These are phyloP conservation scores for Populus alba DNA, from an alignment of 345 rosid genomes.

Conservation along the genomic window DNA sequence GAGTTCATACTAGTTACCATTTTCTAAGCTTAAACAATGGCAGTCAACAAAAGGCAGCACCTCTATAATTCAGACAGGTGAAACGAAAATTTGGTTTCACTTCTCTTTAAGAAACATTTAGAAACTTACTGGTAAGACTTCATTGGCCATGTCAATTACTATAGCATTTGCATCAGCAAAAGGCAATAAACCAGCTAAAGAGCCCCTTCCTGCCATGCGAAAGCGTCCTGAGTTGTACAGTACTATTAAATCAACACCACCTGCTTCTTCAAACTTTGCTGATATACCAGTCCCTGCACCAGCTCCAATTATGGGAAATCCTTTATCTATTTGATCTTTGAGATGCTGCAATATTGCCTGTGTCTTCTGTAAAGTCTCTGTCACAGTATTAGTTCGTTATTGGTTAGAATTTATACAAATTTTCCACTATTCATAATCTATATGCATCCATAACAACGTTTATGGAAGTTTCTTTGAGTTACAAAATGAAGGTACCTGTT, in stretches of 20 bases:
- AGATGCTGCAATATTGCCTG: constrained; percentile 57
- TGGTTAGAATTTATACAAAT: constrained; percentile 10
- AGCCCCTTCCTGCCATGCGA: constrained; percentile 98
- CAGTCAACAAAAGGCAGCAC: too few relatives aligned
- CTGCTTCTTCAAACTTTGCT: constrained; percentile 97
- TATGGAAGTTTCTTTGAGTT: neutral
- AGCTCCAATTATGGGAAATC: constrained; percentile 85
- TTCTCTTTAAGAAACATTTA: neutral
- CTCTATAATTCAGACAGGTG: neutral
- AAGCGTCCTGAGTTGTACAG: constrained; percentile 93
- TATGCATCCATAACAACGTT: neutral
- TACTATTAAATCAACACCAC: constrained; percentile 86
- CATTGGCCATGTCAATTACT: constrained; percentile 91
- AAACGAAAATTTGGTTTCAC: neutral
- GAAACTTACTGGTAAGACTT: constrained; percentile 81
- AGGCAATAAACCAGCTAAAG: constrained; percentile 85
- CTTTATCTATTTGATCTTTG: constrained; percentile 62
- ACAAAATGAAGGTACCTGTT: neutral
- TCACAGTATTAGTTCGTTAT: constrained; percentile 13
- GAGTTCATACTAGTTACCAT: neutral
- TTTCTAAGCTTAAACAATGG: too few relatives aligned
- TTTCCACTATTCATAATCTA: neutral
- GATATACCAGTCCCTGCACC: constrained; percentile 99
- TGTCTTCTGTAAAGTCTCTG: constrained; percentile 81
- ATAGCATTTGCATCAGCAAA: constrained; percentile 94